phyloP scores from a whole-genome alignment of 2,329 filamentous ascomycete species.

The Cryphonectria nitschkei region DNA sequence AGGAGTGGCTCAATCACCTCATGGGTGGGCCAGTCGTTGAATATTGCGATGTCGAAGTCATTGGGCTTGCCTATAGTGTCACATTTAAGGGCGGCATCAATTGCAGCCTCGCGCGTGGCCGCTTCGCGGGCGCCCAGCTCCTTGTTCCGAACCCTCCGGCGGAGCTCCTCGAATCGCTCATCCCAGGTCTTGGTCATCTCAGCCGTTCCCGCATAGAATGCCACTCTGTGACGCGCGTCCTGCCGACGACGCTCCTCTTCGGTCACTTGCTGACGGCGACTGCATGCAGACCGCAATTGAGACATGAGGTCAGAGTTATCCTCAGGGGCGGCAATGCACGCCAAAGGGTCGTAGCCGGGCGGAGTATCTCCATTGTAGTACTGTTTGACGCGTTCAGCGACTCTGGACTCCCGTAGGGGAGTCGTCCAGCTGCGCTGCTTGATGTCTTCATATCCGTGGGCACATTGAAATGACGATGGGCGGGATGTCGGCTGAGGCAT shows the following conservation, averaged over 20 bases:
- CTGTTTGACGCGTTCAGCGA: conserved; percentile 32
- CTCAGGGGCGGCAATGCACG: conserved; percentile 24
- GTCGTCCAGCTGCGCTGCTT: conserved; percentile 3
- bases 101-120: conserved; percentile 27
- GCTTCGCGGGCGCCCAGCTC: conserved; percentile 36
- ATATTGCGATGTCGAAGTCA: conserved; percentile 40
- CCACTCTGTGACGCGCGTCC: conserved; percentile 37
- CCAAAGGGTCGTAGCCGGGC: conserved; percentile 34
- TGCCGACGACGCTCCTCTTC: conserved; percentile 34
- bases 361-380: conserved; percentile 42
- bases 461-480: neutral
- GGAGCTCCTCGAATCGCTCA: conserved; percentile 38
- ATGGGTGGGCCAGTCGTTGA: conserved; percentile 41
- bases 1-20: conserved; percentile 49
- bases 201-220: conserved; percentile 46
- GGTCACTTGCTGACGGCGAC: conserved; percentile 22
- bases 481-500: neutral
- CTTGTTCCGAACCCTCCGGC: conserved; percentile 43
- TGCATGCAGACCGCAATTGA: conserved; percentile 30
- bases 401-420: conserved; percentile 5
- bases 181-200: conserved; percentile 41
- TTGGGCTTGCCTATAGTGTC: conserved; percentile 32
- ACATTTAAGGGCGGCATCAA: conserved; percentile 15
- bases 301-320: conserved; percentile 30
- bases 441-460: neutral